Evolutionary conservation across 257 asterid species (phyloP).

Genomic region (Plantago major): DNA sequence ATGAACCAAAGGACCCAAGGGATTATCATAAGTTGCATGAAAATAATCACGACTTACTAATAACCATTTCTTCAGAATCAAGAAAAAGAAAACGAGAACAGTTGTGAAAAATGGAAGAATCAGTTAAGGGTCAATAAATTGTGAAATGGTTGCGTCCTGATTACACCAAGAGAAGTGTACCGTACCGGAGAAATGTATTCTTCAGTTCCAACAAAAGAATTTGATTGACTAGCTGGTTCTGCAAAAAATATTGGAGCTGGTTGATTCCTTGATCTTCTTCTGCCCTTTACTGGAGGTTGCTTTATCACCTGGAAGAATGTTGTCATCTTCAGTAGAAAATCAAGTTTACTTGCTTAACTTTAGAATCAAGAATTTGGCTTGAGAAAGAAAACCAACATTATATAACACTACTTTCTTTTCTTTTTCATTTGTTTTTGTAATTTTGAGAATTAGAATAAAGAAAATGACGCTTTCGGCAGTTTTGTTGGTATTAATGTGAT

Average conservation of each 20-base stretch:
- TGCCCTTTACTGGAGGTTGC: constrained; percentile 51
- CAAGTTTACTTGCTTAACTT: constrained; percentile 4
- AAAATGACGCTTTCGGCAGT: no score
- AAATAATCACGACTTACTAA: no score
- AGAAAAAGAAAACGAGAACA: no score
- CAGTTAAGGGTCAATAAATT: no score
- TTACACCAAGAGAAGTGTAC: constrained; percentile 8
- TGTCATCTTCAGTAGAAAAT: constrained; percentile 7
- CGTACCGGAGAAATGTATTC: constrained; percentile 98
- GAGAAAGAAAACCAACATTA: not conserved
- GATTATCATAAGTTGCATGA: no score
- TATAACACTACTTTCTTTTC: not conserved
- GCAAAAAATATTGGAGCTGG: constrained; percentile 84
- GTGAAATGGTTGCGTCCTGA: not conserved
- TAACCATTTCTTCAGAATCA: no score
- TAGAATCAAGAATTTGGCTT: constrained; percentile 3
- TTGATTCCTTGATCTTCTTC: constrained; percentile 59
- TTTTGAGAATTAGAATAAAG: no score
- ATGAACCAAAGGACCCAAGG: no score
- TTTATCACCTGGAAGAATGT: constrained; percentile 58
- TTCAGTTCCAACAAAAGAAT: constrained; percentile 97
- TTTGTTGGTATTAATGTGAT: no score
- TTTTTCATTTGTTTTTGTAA: no score
- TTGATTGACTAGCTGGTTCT: constrained; percentile 83
- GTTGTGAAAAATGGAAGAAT: no score